Percentiles rank a stretch among this genome's conserved stretches.
phyloP scores from a whole-genome alignment of 176 grass and related monocot genomes.

The Microstegium vimineum region DNA sequence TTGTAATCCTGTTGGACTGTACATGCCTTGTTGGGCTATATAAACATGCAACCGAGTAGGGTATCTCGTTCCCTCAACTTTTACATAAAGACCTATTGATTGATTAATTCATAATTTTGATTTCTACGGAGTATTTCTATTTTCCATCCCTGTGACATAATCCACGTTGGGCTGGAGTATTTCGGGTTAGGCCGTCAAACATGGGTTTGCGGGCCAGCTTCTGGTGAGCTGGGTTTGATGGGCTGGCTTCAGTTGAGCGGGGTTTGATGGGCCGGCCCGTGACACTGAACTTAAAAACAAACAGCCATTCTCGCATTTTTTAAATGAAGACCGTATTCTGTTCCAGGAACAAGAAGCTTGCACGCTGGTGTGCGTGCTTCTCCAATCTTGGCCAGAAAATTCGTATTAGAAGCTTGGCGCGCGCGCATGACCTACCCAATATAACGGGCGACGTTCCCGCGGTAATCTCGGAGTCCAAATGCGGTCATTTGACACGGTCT shows the following conservation, averaged over 20 bases:
- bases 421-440: background rate
- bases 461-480: conserved; percentile 18
- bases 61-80: too few relatives aligned
- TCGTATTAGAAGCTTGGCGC: background rate
- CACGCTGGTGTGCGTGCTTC: background rate
- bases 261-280: background rate
- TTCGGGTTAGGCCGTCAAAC: background rate
- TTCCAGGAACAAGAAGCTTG: background rate
- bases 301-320: background rate
- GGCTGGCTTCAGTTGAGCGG: background rate
- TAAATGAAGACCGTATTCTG: background rate
- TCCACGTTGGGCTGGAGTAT: too few relatives aligned
- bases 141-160: too few relatives aligned
- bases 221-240: background rate
- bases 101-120: too few relatives aligned
- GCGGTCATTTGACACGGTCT: conserved; percentile 35
- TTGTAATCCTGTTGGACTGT: too few relatives aligned
- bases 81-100: too few relatives aligned
- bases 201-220: background rate
- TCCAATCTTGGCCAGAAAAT: background rate
- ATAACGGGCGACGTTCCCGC: background rate
- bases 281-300: background rate
- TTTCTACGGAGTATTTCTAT: too few relatives aligned
- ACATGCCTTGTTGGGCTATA: too few relatives aligned
- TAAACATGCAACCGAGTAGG: too few relatives aligned